Evolutionary conservation across 371 early-diverging fungal genomes (phyloP).

Genomic region (Apophysomyces elegans): DNA sequence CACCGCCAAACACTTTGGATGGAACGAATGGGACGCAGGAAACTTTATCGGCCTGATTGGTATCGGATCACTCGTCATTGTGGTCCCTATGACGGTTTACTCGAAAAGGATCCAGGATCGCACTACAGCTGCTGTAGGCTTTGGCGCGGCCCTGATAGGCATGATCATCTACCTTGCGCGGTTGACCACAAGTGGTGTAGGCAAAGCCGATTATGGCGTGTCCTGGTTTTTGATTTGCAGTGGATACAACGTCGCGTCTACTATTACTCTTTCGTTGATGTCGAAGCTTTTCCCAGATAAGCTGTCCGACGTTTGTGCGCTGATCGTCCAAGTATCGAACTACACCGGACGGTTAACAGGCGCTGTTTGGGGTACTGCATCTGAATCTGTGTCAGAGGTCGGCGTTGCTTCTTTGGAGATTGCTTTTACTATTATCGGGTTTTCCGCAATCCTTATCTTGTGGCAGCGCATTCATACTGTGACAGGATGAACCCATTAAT

Average conservation of each 20-base stretch:
- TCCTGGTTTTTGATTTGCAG: slow-evolving; percentile 3
- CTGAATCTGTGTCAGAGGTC: not conserved
- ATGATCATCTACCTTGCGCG: slow-evolving; percentile 7
- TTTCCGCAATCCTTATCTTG: not conserved
- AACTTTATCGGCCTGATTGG: slow-evolving; percentile 5
- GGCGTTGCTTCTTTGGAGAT: not conserved
- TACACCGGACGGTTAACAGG: slow-evolving; percentile 4
- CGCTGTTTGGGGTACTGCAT: slow-evolving; percentile 1
- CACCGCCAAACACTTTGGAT: slow-evolving; percentile 1
- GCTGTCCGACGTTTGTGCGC: slow-evolving; percentile 1
- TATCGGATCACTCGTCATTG: not conserved
- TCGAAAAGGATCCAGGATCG: slow-evolving; percentile 2
- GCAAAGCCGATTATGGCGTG: not conserved
- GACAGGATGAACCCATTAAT: not conserved
- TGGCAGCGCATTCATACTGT: slow-evolving; percentile 8
- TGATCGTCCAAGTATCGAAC: slow-evolving; percentile 4
- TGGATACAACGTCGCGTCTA: slow-evolving; percentile 1
- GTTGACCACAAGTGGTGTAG: not conserved
- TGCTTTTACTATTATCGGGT: not conserved
- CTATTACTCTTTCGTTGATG: slow-evolving; percentile 4
- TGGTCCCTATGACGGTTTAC: not conserved
- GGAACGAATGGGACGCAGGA: slow-evolving; percentile 9
- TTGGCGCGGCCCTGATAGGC: not conserved
- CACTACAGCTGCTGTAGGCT: not conserved
- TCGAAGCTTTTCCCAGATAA: slow-evolving; percentile 3